phyloP scores from a whole-genome alignment of 2,329 filamentous ascomycete genomes.

The Cladosporium cucumerinum region DNA sequence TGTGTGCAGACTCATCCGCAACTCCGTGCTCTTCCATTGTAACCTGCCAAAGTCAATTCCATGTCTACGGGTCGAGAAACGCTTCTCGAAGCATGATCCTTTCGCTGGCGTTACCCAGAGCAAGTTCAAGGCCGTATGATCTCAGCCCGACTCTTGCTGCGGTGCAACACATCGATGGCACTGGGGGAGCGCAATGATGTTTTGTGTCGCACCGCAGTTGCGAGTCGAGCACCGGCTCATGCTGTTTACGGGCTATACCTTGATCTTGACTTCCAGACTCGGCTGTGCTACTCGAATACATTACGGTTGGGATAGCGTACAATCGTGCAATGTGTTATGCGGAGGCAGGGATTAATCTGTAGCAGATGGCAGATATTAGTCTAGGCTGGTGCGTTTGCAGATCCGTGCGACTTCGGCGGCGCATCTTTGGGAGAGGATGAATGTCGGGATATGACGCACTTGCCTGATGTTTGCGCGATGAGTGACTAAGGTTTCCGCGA shows the following conservation, averaged over 20 bases:
- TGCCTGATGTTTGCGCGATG: background rate
- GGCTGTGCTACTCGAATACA: slow-evolving; percentile 15
- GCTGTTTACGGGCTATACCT: slow-evolving; percentile 23
- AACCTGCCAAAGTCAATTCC: slow-evolving; percentile 36
- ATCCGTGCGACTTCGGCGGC: background rate
- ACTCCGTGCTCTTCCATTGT: slow-evolving; percentile 24
- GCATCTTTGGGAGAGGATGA: background rate
- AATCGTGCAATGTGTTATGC: background rate
- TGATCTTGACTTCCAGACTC: slow-evolving; percentile 17
- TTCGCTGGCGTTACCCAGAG: slow-evolving; percentile 54
- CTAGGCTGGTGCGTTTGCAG: background rate
- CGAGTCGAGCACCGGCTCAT: slow-evolving; percentile 36
- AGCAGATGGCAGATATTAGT: background rate
- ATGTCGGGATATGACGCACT: background rate
- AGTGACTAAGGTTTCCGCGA: background rate
- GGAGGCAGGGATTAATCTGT: background rate
- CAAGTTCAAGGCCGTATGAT: slow-evolving; percentile 54
- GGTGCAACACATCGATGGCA: background rate
- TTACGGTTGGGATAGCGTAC: slow-evolving; percentile 15
- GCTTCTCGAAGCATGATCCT: slow-evolving; percentile 48
- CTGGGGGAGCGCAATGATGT: slow-evolving; percentile 37
- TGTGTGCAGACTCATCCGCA: background rate
- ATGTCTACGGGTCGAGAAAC: background rate
- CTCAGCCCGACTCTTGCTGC: slow-evolving; percentile 39
- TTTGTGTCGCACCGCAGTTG: slow-evolving; percentile 2